Evolutionary conservation across 2,329 filamentous ascomycete species (phyloP).

Genomic region (Aspergillus viridinutans): DNA sequence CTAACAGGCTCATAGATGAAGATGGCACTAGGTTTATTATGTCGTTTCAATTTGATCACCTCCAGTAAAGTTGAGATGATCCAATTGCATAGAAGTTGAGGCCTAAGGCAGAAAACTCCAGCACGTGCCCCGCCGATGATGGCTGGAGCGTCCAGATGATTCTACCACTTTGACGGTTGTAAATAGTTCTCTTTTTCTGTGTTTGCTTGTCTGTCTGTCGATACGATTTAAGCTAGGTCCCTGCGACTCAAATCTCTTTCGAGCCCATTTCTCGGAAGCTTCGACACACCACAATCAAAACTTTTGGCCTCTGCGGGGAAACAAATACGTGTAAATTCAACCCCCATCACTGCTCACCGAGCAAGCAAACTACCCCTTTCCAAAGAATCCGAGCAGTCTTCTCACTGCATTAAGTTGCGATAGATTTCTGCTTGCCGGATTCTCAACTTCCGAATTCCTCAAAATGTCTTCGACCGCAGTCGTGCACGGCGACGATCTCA

Average conservation of each 20-base stretch:
- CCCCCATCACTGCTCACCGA: background rate
- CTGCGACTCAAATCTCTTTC: background rate
- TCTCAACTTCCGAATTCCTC: constrained; percentile 2
- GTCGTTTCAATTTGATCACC: background rate
- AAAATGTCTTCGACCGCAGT: constrained; percentile 41
- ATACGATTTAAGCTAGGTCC: background rate
- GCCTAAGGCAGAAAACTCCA: constrained; percentile 20
- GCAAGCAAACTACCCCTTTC: background rate
- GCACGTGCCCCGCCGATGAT: constrained; percentile 15
- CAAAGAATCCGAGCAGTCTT: background rate
- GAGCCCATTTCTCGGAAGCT: constrained; percentile 28
- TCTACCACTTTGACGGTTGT: background rate
- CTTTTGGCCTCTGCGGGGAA: constrained; percentile 9
- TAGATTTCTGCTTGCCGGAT: background rate
- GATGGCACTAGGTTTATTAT: background rate
- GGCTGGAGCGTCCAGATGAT: background rate
- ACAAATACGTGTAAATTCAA: constrained; percentile 7
- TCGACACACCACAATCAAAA: constrained; percentile 17
- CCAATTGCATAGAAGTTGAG: background rate
- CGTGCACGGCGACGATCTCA: constrained; percentile 59
- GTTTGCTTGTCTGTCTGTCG: background rate
- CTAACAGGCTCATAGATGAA: background rate
- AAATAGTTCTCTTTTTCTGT: background rate
- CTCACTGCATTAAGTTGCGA: background rate
- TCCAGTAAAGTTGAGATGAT: background rate